phyloP scores from a whole-genome alignment of 164 flowering plant species.

The Euptelea pleiosperma region DNA sequence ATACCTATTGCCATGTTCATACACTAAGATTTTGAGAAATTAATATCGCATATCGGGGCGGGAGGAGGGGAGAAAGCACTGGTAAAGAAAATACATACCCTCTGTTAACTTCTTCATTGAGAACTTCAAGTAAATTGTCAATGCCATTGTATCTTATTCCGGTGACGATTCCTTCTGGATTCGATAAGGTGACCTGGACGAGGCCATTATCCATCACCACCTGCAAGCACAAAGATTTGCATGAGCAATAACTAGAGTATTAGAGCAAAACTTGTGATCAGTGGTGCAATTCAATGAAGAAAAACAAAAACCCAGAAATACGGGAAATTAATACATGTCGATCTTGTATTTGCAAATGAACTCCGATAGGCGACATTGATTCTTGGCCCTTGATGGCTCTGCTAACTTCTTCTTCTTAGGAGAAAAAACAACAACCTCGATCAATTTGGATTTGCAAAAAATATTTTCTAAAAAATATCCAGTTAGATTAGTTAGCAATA shows the following conservation, averaged over 20 bases:
- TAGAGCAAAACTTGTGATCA: too few species aligned
- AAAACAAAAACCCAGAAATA: neutral
- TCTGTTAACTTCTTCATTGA: conserved; percentile 33
- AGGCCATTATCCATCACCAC: conserved; percentile 45
- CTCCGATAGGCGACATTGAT: conserved; percentile 16
- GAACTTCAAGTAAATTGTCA: conserved; percentile 37
- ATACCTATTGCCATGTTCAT: too few species aligned
- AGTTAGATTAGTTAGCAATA: too few species aligned
- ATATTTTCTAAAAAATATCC: too few species aligned
- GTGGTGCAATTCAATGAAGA: too few species aligned
- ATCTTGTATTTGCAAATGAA: conserved; percentile 23
- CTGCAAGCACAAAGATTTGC: conserved; percentile 26
- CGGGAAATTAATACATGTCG: conserved; percentile 14
- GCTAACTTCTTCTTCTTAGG: too few species aligned
- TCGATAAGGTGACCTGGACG: conserved; percentile 35
- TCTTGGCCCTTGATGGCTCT: neutral
- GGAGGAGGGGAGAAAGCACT: too few species aligned
- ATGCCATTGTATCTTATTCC: conserved; percentile 33
- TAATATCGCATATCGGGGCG: too few species aligned
- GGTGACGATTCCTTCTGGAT: conserved; percentile 40
- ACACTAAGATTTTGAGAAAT: too few species aligned
- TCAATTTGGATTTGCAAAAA: too few species aligned
- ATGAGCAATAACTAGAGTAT: neutral
- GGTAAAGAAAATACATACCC: conserved; percentile 24
- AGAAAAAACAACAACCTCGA: too few species aligned